Evolutionary conservation across 176 grass and related monocot species (phyloP), one percentile per base, ranked within the genome.

Genomic region (Ananas comosus): DNA sequence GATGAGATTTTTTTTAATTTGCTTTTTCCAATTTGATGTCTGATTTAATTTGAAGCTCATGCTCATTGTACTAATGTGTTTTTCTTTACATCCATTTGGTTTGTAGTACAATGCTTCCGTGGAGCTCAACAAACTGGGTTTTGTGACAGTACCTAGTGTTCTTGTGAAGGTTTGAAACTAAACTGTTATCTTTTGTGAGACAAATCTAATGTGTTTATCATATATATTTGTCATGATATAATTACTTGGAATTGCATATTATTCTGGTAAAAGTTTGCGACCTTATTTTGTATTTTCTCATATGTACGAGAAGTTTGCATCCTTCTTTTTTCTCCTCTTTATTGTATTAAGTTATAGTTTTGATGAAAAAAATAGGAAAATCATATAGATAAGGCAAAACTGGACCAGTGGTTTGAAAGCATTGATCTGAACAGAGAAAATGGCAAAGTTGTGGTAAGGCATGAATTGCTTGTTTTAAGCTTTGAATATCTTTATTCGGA

Each of bases 21-120:
- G 12, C 4, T 1, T 42, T 42, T 42, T 42, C 33, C 33, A 42
- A 42, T 42, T 42, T 42, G 33, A 42, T 59, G 54, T 59, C 54
- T 59, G 16, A 17, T 17, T 59, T 1, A 59, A 18, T 59, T 59
- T 59, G n/a, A 59, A 18, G 19, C 13, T 17, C 53, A 12, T 58
- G 54, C 54, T 59, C 19, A 59, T 59, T 59, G 7, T 9, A 21
- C 54, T 59, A 59, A 59, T 59, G 54, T 59, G 19, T 17, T 9
- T 59, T n/a, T 16, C n/a, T 59, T 10, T 59, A 59, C 54, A 9
- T 59, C 6, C n/a, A 59, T 21, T 17, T 59, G 48, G 71, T 12
- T 81, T 87, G 73, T 80, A 96, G 93, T 78, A 96, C 53, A 96
- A 87, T 81, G 93, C 93, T 66, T 92, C 83, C 3, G 64, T 91